A percentile compares a stretch with the other conserved stretches of the same genome.
Evolutionary conservation across 2,329 filamentous ascomycete genomes (phyloP).

Genomic region (Cryphonectria naterciae): DNA sequence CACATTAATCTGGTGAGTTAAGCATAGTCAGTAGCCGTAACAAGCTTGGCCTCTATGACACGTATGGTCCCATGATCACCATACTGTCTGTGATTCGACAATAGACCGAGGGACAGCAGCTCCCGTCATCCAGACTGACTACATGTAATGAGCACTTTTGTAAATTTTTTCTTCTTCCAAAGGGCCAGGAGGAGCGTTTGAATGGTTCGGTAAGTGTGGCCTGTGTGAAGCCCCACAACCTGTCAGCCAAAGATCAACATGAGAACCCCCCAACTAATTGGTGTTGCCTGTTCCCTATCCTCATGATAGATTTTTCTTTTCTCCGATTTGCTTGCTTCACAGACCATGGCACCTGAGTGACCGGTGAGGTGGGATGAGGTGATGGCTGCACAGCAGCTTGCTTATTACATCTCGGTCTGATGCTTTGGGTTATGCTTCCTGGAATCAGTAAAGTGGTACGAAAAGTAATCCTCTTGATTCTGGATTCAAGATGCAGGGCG

Average conservation of each 20-base stretch:
- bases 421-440: neutral
- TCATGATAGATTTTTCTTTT: neutral
- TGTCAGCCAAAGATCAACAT: neutral
- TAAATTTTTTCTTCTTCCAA: neutral
- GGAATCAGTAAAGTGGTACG: neutral
- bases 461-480: neutral
- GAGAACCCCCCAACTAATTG: neutral
- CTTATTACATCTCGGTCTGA: neutral
- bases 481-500: neutral
- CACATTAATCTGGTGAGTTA: neutral
- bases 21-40: conserved; percentile 2
- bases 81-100: neutral
- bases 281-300: neutral
- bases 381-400: neutral
- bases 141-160: neutral
- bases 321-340: neutral
- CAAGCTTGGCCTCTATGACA: neutral
- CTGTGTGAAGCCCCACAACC: neutral
- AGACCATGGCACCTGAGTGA: neutral
- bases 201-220: neutral
- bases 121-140: neutral
- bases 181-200: neutral
- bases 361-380: neutral
- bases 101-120: neutral
- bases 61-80: conserved; percentile 4